A percentile compares a stretch with the other conserved stretches of the same genome.
Conservation (phyloP, 768 basidiomycete genomes). For the Kwoniella botswanensis region DNA sequence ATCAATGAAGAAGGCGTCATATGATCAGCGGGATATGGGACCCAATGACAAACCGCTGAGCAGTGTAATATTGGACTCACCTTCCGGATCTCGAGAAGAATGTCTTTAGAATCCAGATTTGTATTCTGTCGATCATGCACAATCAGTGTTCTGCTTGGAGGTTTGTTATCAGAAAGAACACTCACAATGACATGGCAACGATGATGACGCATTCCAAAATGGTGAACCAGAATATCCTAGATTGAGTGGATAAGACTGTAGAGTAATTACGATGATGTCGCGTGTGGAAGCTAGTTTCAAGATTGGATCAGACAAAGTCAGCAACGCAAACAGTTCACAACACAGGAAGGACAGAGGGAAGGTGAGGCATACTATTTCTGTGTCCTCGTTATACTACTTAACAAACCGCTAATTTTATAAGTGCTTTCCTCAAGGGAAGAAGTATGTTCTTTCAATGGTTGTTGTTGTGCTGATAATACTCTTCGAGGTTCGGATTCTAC, state of each 20-base stretch:
- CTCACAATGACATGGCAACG: constrained; percentile 86
- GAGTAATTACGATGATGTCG: constrained; percentile 93
- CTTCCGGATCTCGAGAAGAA: constrained; percentile 96
- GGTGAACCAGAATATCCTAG: constrained; percentile 92
- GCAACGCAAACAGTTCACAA: too few relatives aligned
- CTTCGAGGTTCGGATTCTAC: constrained; percentile 92
- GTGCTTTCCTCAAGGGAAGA: constrained; percentile 93
- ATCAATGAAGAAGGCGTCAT: not conserved
- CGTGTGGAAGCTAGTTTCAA: constrained; percentile 77
- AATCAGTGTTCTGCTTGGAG: constrained; percentile 24
- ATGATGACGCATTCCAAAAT: constrained; percentile 73
- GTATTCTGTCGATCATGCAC: constrained; percentile 65
- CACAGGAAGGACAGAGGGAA: not conserved
- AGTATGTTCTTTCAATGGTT: constrained; percentile 83
- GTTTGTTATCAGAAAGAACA: constrained; percentile 11
- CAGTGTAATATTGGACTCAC: constrained; percentile 52
- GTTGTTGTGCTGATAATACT: constrained; percentile 83
- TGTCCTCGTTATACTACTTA: constrained; percentile 86
- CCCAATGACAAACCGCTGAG: not conserved
- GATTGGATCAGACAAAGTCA: not conserved
- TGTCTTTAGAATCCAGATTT: constrained; percentile 90
- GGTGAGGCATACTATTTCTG: constrained; percentile 80
- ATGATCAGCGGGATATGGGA: not conserved
- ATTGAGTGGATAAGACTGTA: constrained; percentile 85
- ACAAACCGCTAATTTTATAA: constrained; percentile 82